Base-by-base conservation (phyloP, 768 basidiomycete species). In the Leucosporidium yakuticum region DNA sequence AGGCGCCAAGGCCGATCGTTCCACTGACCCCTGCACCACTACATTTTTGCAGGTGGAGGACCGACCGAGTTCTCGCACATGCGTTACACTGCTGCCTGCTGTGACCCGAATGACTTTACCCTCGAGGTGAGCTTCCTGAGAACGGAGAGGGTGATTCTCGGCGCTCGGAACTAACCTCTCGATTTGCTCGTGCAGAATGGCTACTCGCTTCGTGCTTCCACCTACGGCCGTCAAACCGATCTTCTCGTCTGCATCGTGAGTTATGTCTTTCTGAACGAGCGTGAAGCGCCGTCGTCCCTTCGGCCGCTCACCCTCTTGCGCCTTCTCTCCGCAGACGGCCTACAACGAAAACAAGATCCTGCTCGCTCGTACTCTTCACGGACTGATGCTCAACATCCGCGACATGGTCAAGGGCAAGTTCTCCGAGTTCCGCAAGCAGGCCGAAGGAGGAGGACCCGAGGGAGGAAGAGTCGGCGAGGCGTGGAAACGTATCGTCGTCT, bases 331-430 rank as follows among this genome's bases (percentile, higher is more conserved):
- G 32, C 57, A 70, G 54, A 73, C 70, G 9, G 68, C 88, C 5
- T 92, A 91, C 81, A 91, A 92, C 70, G 91, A 93, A 78, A 90
- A 92, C 84, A 92, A 91, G 82, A 87, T 86, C 9, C 84, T 91
- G n/a, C 90, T 91, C 76, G 85, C 90, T 12, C 77, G 81, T 4
- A 97, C 95, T 0, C 82, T 98, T 50, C 95, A 97, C 76, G 90
- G 90, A 70, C 88, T 97, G 75, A 97, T 97, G 94, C 79, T 95
- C 70, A 98, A 99, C 79, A 95, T 98, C 69, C 89, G 94, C 72
- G 81, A 98, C 75, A 97, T 97, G 73, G 94, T 92, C 84, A 92
- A 89, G 80, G 93, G 91, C 51, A 94, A 94, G 78, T 88, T 89
- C 76, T 91, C 88, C 70, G 92, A 92, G 78, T 95, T 88, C 80